Base-by-base conservation (phyloP, 2,329 filamentous ascomycete genomes). In the Pseudonectria foliicola region DNA sequence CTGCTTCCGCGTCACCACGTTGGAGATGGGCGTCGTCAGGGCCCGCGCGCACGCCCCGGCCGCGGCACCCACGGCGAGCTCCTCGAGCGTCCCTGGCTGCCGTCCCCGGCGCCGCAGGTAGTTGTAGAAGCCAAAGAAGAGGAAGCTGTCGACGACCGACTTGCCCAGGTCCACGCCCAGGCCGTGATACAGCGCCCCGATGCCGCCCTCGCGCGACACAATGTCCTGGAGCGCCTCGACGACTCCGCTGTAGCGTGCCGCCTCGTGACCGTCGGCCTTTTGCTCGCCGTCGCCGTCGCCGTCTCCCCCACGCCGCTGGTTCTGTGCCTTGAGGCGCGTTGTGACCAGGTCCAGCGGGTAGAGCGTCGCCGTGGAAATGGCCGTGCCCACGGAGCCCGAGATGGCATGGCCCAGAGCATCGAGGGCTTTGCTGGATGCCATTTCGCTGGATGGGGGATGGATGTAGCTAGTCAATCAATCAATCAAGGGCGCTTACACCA, bases 51-150 rank as follows among this genome's bases (percentile, higher is more conserved):
- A 76, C 0, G 83, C 82, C 6, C 87, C 86, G 0, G 88, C 84
- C 1, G 82, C 55, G 18, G 84, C 71, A 6, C 86, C 85, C 10
- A 90, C 73, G 7, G 73, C 71, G 24, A 95, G 69, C 59, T 94
- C 86, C 50, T 88, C 82, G 14, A 82, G 39, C 1, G 80, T 70
- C 3, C 74, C 73, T 2, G 92, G 63, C 13, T 49, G 52, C 43
- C 61, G 45, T 39, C 54, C 62, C 47, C 62, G 59, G 32, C 60
- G 59, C 29, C 62, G 54, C 32, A 71, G 54, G 16, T 68, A 58
- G 42, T 71, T 84, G 62, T 94, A 93, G 39, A 85, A 81, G 13
- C 90, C 71, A 63, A 93, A 93, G 67, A 93, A 93, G 33, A 93
- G 68, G 55, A 92, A 90, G 37, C 82, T 85, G 63, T 92, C 86